Base-by-base conservation (phyloP, 2,329 filamentous ascomycete species). In the Daldinia eschscholtzii region DNA sequence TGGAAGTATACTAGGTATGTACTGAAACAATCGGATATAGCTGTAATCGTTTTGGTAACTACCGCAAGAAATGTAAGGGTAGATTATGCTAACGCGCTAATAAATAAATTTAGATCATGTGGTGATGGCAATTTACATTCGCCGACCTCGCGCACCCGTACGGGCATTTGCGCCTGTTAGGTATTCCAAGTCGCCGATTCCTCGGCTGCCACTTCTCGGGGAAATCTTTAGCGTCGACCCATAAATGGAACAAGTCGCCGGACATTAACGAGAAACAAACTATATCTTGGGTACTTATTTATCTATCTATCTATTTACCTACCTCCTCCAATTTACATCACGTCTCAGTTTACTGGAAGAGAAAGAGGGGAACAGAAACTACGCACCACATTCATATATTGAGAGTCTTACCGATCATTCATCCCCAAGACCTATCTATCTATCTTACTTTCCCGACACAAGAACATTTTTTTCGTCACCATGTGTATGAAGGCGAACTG, bases 401-500 rank as follows among this genome's bases (percentile, higher is more conserved):
- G 2, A 13, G 7, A 50, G 6, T n/a, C 26, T 28, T n/a, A 28
- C 2, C 28, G 7, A 23, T 2, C 18, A 46, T 46, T 46, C 3
- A 46, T 15, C 1, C 18, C 15, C 33, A 44, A 37, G 3, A 48
- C 42, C 35, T 18, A 61, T 9, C 30, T 30, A 30, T 30, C 10
- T 9, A 9, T 35, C 33, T 35, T 53, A 39, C 50, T 44, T 28
- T 28, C 9, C 37, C 18, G 6, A 44, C 42, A 53, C 1, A n/a
- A 42, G 5, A 9, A 20, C 42, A 59, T 58, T 20, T 20, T 20
- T 20, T 53, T 48, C 12, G 23, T 41, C 72, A 78, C 72, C 13
- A 92, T 92, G 90, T 92, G 90, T 79, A 89, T 85, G 80, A 87
- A 87, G 79, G 86, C 87, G 26, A 85, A 81, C 67, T 92, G 90